Conservation (phyloP, 176 grass and related monocot species). For the Eremochloa ophiuroides region DNA sequence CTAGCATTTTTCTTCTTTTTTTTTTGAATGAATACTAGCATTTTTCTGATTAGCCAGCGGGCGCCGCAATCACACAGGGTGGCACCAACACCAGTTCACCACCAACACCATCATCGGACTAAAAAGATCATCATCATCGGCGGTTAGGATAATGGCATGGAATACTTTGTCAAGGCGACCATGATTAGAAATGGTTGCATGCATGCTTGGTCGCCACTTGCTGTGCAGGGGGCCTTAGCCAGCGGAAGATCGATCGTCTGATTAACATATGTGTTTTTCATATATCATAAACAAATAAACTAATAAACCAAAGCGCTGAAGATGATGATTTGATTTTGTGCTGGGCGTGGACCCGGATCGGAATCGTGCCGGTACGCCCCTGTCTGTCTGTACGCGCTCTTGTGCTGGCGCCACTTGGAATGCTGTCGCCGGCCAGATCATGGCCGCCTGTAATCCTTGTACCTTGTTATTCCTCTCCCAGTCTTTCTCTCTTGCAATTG, state of each 20-base stretch:
- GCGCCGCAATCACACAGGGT: no score
- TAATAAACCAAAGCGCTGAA: not conserved
- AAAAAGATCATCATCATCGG: not conserved
- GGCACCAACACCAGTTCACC: no score
- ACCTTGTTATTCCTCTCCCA: no score
- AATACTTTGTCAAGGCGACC: not conserved
- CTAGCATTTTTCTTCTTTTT: no score
- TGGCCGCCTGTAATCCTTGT: no score
- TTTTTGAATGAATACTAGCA: no score
- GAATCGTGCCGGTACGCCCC: no score
- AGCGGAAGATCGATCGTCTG: not conserved
- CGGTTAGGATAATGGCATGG: not conserved
- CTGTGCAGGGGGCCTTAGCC: not conserved
- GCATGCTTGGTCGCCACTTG: not conserved
- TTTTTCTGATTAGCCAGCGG: no score
- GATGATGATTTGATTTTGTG: not conserved
- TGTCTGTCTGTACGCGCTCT: not conserved
- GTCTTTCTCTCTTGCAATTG: no score
- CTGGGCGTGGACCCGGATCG: not conserved
- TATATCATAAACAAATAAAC: not conserved
- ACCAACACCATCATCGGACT: not conserved
- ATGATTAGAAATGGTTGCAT: slow-evolving; percentile 6
- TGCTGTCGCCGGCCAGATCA: not conserved
- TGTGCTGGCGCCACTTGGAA: not conserved
- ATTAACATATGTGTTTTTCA: not conserved